A percentile compares a stretch with the other conserved stretches of the same genome.
These are phyloP conservation scores for Pseudophaeomoniella oleicola DNA, from an alignment of 2,329 filamentous ascomycete genomes.

Conservation along the genomic window DNA sequence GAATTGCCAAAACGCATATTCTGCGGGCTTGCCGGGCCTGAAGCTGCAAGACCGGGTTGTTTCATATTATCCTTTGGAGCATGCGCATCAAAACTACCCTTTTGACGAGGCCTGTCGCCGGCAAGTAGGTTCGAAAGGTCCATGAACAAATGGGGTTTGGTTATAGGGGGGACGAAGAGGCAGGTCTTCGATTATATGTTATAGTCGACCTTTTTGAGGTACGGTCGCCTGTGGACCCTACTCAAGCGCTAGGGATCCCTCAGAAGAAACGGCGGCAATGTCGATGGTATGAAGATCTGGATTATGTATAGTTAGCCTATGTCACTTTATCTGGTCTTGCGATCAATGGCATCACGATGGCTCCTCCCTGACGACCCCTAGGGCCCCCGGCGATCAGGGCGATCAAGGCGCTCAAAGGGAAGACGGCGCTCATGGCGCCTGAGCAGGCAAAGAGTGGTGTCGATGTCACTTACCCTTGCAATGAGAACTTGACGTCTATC, in stretches of 20 bases:
- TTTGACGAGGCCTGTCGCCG: not conserved
- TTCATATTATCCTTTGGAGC: not conserved
- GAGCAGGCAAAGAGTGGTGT: not conserved
- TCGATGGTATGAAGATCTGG: too few relatives aligned
- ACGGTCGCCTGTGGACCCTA: not conserved
- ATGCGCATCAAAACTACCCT: not conserved
- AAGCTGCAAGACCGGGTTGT: not conserved
- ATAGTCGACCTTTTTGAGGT: not conserved
- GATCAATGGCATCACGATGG: too few relatives aligned
- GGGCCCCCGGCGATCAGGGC: too few relatives aligned
- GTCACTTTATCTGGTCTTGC: too few relatives aligned
- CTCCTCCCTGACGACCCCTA: too few relatives aligned
- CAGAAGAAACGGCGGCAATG: not conserved
- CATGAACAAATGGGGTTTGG: not conserved
- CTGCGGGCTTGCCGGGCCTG: not conserved
- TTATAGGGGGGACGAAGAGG: not conserved
- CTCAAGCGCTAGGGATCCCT: not conserved
- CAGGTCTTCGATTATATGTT: not conserved
- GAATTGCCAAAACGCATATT: not conserved
- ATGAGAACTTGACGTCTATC: too few relatives aligned
- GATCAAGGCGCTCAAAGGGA: too few relatives aligned
- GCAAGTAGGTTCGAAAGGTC: not conserved
- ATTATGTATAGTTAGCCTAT: too few relatives aligned
- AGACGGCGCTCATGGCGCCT: too few relatives aligned
- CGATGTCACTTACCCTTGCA: not conserved